phyloP scores from a whole-genome alignment of 2,329 filamentous ascomycete species.

The Bimuria novae-zelandiae region DNA sequence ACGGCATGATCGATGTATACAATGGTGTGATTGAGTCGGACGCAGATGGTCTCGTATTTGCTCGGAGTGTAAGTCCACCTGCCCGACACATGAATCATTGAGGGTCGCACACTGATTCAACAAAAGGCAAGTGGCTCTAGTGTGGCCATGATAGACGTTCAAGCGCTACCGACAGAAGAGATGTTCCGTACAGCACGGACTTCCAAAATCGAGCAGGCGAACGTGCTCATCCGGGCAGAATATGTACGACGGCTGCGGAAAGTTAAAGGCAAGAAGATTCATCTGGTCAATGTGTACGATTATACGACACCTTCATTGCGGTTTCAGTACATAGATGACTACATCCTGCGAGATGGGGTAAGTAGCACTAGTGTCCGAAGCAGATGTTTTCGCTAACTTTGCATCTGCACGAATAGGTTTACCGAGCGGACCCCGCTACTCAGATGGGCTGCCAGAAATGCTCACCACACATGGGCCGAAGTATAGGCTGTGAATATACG shows the following conservation, averaged over 20 bases:
- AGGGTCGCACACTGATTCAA: no score
- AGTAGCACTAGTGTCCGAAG: not conserved
- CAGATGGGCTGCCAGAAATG: slow-evolving; percentile 71
- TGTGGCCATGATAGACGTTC: slow-evolving; percentile 36
- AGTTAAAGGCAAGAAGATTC: slow-evolving; percentile 51
- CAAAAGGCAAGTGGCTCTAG: slow-evolving; percentile 20
- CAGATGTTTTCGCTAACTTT: not conserved
- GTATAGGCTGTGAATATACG: slow-evolving; percentile 65
- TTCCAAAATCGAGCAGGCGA: slow-evolving; percentile 37
- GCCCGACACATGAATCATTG: no score
- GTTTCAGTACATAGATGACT: slow-evolving; percentile 71
- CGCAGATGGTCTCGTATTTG: slow-evolving; percentile 44
- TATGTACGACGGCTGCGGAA: slow-evolving; percentile 40
- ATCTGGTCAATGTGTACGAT: slow-evolving; percentile 68
- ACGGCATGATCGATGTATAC: slow-evolving; percentile 35
- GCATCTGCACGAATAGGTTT: slow-evolving; percentile 41
- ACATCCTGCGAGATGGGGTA: slow-evolving; percentile 62
- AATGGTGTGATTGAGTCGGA: slow-evolving; percentile 48
- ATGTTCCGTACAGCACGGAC: slow-evolving; percentile 41
- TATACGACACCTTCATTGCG: slow-evolving; percentile 59
- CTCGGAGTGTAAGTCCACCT: slow-evolving; percentile 33
- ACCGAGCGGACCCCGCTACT: slow-evolving; percentile 64
- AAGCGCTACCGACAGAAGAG: slow-evolving; percentile 38
- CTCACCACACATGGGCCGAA: slow-evolving; percentile 56
- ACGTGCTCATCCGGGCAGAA: slow-evolving; percentile 43